Evolutionary conservation across 202 grass and related monocot species (phyloP).

Genomic region (Eragrostis tef): DNA sequence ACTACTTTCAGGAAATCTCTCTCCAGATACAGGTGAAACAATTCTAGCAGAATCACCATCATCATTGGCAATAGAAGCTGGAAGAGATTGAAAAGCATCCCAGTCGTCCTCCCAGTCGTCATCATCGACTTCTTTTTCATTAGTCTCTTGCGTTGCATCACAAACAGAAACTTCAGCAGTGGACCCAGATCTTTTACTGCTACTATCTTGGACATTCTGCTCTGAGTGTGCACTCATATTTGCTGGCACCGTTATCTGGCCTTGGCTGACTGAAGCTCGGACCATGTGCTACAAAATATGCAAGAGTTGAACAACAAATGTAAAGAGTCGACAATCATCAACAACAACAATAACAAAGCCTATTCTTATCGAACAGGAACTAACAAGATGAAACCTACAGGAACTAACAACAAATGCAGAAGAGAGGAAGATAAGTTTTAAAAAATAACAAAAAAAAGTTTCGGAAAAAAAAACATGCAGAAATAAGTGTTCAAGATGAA

Average conservation of each 20-base stretch:
- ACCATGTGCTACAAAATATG: slow-evolving; percentile 77
- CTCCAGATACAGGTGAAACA: slow-evolving; percentile 42
- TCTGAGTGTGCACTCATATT: slow-evolving; percentile 52
- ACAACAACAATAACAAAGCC: no score
- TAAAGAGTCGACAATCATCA: neutral
- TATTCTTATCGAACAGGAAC: no score
- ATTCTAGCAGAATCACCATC: slow-evolving; percentile 37
- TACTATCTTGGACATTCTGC: slow-evolving; percentile 44
- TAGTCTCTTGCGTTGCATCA: slow-evolving; percentile 51
- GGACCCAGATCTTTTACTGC: slow-evolving; percentile 28
- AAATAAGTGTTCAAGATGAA: neutral
- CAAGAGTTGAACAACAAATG: slow-evolving; percentile 25
- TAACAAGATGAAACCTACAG: no score
- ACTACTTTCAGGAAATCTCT: slow-evolving; percentile 39
- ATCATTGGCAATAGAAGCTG: slow-evolving; percentile 50
- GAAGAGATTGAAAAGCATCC: slow-evolving; percentile 87
- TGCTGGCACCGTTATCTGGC: slow-evolving; percentile 47
- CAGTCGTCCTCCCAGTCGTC: slow-evolving; percentile 78
- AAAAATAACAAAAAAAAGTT: slow-evolving; percentile 2
- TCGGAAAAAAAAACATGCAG: no score
- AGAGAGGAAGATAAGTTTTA: no score
- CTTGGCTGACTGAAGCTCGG: slow-evolving; percentile 76
- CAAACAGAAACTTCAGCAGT: slow-evolving; percentile 17
- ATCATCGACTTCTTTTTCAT: slow-evolving; percentile 55
- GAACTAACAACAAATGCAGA: no score